phyloP scores from a whole-genome alignment of 148 eudicot genomes.

The Pouteria glomerata region DNA sequence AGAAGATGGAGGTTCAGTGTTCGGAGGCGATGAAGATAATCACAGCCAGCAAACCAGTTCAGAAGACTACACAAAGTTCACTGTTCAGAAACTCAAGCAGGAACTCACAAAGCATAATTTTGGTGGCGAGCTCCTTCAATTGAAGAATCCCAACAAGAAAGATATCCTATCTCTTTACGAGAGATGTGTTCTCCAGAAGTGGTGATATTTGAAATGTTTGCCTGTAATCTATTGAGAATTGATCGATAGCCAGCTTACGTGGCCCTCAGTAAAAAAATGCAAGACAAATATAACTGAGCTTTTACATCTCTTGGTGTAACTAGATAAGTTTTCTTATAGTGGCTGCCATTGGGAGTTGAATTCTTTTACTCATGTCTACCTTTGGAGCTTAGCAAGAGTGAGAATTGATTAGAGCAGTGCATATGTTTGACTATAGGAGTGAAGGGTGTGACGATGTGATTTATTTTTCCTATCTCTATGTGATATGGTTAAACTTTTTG shows the following conservation, averaged over 20 bases:
- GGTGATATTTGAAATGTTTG: conserved; percentile 12
- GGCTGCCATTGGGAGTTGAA: too few species aligned
- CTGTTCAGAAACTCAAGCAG: conserved; percentile 63
- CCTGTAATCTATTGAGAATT: neutral
- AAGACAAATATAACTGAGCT: neutral
- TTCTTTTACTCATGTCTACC: too few species aligned
- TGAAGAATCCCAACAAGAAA: conserved; percentile 72
- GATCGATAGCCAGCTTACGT: neutral
- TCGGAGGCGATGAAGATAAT: conserved; percentile 52
- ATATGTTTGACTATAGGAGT: too few species aligned
- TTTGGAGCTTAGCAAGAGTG: too few species aligned
- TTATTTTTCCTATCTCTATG: too few species aligned
- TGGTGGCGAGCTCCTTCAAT: conserved; percentile 74
- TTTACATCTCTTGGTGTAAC: neutral
- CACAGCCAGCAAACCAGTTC: conserved; percentile 50
- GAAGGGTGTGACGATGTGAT: too few species aligned
- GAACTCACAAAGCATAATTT: conserved; percentile 73
- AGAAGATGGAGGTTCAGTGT: conserved; percentile 68
- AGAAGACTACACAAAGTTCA: conserved; percentile 69
- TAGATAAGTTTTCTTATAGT: neutral
- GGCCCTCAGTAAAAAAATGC: too few species aligned
- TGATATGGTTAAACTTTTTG: too few species aligned
- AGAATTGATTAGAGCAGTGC: too few species aligned
- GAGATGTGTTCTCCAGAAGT: conserved; percentile 56
- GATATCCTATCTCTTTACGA: conserved; percentile 80